These are phyloP conservation scores for Sutorius australiensis DNA, from an alignment of 768 basidiomycete species.

Conservation along the genomic window DNA sequence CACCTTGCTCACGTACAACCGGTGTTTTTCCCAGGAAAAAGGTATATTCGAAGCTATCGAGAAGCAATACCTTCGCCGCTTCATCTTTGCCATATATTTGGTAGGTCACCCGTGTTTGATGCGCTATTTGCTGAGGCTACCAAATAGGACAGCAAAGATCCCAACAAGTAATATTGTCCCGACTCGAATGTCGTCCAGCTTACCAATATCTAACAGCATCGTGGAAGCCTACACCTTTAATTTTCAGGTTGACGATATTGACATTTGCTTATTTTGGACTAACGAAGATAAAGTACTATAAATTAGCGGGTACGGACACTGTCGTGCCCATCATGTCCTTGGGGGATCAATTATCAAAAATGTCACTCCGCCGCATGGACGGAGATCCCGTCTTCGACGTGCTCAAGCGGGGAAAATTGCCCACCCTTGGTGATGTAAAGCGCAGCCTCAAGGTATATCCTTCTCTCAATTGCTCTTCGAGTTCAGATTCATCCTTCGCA, in stretches of 20 bases:
- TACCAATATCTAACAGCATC: conserved; percentile 46
- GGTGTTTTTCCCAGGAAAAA: conserved; percentile 51
- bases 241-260: conserved; percentile 51
- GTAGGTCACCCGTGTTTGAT: conserved; percentile 38
- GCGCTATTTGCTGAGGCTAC: background rate
- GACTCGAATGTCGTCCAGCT: conserved; percentile 8
- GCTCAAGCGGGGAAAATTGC: conserved; percentile 54
- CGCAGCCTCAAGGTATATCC: conserved; percentile 65
- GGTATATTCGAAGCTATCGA: conserved; percentile 86
- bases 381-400: conserved; percentile 62
- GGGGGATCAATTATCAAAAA: conserved; percentile 52
- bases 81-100: conserved; percentile 82
- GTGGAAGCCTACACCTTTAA: conserved; percentile 89
- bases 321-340: conserved; percentile 72
- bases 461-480: background rate
- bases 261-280: background rate
- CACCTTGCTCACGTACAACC: conserved; percentile 7
- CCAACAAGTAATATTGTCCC: conserved; percentile 59
- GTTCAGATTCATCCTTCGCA: background rate
- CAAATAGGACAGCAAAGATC: conserved; percentile 74
- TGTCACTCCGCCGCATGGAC: conserved; percentile 40
- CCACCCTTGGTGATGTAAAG: conserved; percentile 79
- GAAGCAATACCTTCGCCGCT: conserved; percentile 79
- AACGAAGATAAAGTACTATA: conserved; percentile 54
- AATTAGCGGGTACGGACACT: conserved; percentile 54